Percentiles rank a stretch among this genome's conserved stretches.
phyloP scores from a whole-genome alignment of 2,329 filamentous ascomycete species.

The Pseudocercospora musae region DNA sequence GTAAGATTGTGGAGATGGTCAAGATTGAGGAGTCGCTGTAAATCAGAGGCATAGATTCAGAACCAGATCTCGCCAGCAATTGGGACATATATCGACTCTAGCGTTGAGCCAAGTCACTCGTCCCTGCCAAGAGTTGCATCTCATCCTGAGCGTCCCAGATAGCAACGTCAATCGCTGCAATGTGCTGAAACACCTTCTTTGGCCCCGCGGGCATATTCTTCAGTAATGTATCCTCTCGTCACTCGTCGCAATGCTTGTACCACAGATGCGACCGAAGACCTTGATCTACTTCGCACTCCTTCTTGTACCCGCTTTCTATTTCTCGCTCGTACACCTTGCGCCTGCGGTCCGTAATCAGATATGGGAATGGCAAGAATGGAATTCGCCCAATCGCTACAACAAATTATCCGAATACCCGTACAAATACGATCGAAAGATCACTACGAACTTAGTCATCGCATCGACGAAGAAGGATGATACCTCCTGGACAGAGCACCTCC shows the following conservation, averaged over 20 bases:
- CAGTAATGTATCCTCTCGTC: not conserved
- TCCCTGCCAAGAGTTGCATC: not conserved
- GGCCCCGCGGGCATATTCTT: not conserved
- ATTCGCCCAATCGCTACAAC: not conserved
- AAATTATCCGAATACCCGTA: not conserved
- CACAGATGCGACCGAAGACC: not conserved
- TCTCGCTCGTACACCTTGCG: not conserved
- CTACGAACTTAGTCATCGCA: conserved; percentile 20
- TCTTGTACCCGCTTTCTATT: conserved; percentile 3
- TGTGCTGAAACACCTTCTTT: not conserved
- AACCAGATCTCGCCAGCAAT: not conserved
- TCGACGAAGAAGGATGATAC: conserved; percentile 18
- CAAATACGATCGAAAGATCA: conserved; percentile 4
- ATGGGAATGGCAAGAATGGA: not conserved
- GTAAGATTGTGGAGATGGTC: conserved; percentile 42
- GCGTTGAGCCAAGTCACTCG: not conserved
- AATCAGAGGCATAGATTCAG: not conserved
- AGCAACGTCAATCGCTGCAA: not conserved
- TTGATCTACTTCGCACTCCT: conserved; percentile 1
- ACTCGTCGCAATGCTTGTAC: not conserved
- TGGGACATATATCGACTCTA: not conserved
- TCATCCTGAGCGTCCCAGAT: not conserved
- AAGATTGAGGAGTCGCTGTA: conserved; percentile 39
- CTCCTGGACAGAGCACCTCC: conserved; percentile 18
- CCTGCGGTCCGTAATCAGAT: conserved; percentile 5